A percentile compares a stretch with the other conserved stretches of the same genome.
Evolutionary conservation across 371 early-diverging fungal species (phyloP).

Genomic region (Parasitella parasitica): DNA sequence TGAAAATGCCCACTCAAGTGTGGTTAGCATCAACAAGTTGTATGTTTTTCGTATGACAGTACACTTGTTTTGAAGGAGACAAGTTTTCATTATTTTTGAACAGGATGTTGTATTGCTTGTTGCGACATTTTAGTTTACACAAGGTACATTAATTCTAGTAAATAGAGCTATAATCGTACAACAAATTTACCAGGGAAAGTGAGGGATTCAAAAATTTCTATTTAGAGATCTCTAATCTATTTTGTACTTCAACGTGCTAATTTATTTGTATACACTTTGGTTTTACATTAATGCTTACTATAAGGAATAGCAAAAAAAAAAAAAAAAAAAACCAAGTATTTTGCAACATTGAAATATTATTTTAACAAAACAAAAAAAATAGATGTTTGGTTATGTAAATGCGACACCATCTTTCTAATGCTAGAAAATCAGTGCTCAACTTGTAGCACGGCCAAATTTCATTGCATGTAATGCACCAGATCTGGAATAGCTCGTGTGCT

Average conservation of each 20-base stretch:
- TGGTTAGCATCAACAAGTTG: too few relatives aligned
- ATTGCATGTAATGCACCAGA: not conserved
- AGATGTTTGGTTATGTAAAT: too few relatives aligned
- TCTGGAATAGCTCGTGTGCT: not conserved
- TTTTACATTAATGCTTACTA: not conserved
- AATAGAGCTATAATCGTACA: not conserved
- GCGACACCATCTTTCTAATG: too few relatives aligned
- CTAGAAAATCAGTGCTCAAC: not conserved
- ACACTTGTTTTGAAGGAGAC: too few relatives aligned
- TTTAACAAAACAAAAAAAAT: too few relatives aligned
- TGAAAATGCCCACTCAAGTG: too few relatives aligned
- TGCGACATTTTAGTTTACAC: not conserved
- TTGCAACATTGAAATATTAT: not conserved
- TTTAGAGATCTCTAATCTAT: not conserved
- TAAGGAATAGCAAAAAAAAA: not conserved
- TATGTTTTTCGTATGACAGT: too few relatives aligned
- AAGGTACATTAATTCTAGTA: too few relatives aligned
- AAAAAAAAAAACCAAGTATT: too few relatives aligned
- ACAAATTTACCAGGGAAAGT: not conserved
- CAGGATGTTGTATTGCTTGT: too few relatives aligned
- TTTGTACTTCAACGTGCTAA: constrained; percentile 3
- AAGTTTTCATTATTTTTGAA: too few relatives aligned
- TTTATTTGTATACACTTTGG: not conserved
- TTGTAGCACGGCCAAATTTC: not conserved
- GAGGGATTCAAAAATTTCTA: not conserved